phyloP scores from a whole-genome alignment of 2,329 filamentous ascomycete species.

The Ophiocordyceps sinensis region DNA sequence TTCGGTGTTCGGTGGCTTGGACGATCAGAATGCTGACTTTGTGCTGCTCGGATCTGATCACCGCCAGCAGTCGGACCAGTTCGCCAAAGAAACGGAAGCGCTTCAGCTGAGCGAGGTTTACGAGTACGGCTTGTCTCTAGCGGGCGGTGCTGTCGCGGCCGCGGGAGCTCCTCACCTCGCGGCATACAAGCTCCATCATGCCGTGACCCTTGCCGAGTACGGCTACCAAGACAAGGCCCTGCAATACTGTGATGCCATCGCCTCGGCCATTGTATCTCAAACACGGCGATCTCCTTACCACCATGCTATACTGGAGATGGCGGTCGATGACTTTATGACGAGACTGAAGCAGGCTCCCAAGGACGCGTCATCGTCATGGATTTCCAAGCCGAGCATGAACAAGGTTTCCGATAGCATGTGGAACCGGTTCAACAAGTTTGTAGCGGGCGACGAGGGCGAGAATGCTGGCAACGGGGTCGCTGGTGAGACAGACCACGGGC shows the following conservation, averaged over 20 bases:
- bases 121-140: slow-evolving; percentile 72
- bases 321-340: slow-evolving; percentile 70
- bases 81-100: slow-evolving; percentile 68
- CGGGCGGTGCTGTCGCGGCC: slow-evolving; percentile 34
- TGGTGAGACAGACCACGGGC: slow-evolving; percentile 51
- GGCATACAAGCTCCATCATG: slow-evolving; percentile 83
- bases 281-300: slow-evolving; percentile 82
- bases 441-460: slow-evolving; percentile 79
- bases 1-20: slow-evolving; percentile 64
- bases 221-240: slow-evolving; percentile 73
- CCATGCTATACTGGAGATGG: slow-evolving; percentile 55
- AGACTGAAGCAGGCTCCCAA: slow-evolving; percentile 76
- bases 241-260: slow-evolving; percentile 81
- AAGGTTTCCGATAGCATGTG: slow-evolving; percentile 86
- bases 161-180: slow-evolving; percentile 67
- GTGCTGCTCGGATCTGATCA: slow-evolving; percentile 81
- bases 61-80: slow-evolving; percentile 51
- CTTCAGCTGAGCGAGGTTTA: slow-evolving; percentile 94
- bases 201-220: slow-evolving; percentile 67
- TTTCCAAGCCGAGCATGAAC: slow-evolving; percentile 88
- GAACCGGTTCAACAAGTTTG: slow-evolving; percentile 92
- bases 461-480: slow-evolving; percentile 53
- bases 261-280: slow-evolving; percentile 58
- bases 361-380: slow-evolving; percentile 73
- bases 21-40: slow-evolving; percentile 66